A percentile compares a stretch with the other conserved stretches of the same genome.
Evolutionary conservation across 2,329 filamentous ascomycete genomes (phyloP).

Genomic region (Pseudocercospora eumusae): DNA sequence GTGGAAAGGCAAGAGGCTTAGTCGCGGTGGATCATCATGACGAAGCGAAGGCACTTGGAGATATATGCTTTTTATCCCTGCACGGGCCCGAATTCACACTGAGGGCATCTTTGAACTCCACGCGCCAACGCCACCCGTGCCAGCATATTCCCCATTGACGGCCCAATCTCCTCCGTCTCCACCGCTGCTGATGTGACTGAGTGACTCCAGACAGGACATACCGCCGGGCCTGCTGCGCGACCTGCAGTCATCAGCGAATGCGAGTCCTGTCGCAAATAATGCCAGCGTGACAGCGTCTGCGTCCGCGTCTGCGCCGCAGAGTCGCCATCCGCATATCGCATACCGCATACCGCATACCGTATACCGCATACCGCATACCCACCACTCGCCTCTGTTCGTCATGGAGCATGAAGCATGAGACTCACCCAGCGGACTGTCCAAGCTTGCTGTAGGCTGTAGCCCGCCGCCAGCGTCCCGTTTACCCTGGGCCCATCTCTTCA

Average conservation of each 20-base stretch:
- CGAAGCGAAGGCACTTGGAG: neutral
- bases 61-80: constrained; percentile 4
- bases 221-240: neutral
- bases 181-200: constrained; percentile 6
- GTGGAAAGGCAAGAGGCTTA: neutral
- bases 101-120: too few species aligned
- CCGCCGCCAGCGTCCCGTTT: constrained; percentile 24
- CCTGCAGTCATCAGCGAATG: constrained; percentile 4
- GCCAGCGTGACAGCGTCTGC: too few species aligned
- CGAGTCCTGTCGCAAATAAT: neutral
- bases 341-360: too few species aligned
- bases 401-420: constrained; percentile 19
- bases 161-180: constrained; percentile 3
- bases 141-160: constrained; percentile 7
- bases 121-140: neutral
- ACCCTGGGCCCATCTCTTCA: constrained; percentile 21
- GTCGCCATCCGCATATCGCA: neutral
- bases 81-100: constrained; percentile 7
- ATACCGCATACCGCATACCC: neutral
- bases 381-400: constrained; percentile 13
- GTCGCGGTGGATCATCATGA: constrained; percentile 2
- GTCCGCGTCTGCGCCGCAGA: neutral
- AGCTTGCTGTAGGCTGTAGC: too few species aligned
- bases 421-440: constrained; percentile 17
- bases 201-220: neutral